A percentile compares a stretch with the other conserved stretches of the same genome.
Evolutionary conservation across 2,329 filamentous ascomycete species (phyloP).

Genomic region (Fusarium clavum): DNA sequence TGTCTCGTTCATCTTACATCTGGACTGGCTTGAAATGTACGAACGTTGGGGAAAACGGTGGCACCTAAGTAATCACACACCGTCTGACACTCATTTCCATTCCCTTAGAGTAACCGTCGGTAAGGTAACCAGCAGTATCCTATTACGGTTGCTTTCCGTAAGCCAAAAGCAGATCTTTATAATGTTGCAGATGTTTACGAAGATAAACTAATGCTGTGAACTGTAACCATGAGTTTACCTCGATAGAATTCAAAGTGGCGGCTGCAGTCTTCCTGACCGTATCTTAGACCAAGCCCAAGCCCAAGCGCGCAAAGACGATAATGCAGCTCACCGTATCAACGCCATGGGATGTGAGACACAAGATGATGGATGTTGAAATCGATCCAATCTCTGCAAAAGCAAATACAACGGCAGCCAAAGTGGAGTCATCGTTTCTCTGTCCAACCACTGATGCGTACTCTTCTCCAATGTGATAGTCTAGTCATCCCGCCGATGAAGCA

Average conservation of each 20-base stretch:
- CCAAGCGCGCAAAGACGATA: slow-evolving; percentile 19
- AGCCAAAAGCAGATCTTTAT: not conserved
- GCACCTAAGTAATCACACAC: slow-evolving; percentile 17
- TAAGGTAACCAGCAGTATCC: slow-evolving; percentile 8
- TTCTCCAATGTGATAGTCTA: not conserved
- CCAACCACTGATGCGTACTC: slow-evolving; percentile 10
- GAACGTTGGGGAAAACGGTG: slow-evolving; percentile 25
- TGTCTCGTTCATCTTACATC: slow-evolving; percentile 8
- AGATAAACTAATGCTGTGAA: not conserved
- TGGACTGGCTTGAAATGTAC: slow-evolving; percentile 5
- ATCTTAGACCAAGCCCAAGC: slow-evolving; percentile 15
- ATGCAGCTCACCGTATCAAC: slow-evolving; percentile 24
- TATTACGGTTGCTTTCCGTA: not conserved
- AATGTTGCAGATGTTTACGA: not conserved
- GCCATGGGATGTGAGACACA: slow-evolving; percentile 25
- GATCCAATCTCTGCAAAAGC: slow-evolving; percentile 40
- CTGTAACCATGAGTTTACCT: not conserved
- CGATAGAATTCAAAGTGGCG: not conserved
- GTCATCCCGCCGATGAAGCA: not conserved
- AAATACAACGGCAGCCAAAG: slow-evolving; percentile 33
- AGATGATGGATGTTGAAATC: slow-evolving; percentile 27
- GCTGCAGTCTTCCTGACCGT: slow-evolving; percentile 32
- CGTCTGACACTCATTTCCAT: slow-evolving; percentile 23
- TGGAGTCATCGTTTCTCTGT: slow-evolving; percentile 12
- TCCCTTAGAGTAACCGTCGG: slow-evolving; percentile 18